These are phyloP conservation scores for Cicer bijugum DNA, from an alignment of 306 rosid genomes.

Conservation along the genomic window DNA sequence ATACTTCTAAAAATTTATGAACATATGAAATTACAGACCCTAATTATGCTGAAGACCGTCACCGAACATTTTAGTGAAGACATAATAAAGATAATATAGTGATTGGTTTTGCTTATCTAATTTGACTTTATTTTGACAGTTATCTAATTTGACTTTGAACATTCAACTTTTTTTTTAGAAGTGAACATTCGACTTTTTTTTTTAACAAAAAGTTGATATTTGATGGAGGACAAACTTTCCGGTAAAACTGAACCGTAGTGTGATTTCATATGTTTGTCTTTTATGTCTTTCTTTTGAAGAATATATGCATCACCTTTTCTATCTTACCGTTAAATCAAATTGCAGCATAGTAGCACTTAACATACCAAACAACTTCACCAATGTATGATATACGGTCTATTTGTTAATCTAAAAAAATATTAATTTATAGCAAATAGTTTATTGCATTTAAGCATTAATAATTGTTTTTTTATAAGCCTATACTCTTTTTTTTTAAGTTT, in stretches of 20 bases:
- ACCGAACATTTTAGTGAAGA: no score
- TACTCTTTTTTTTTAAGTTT: no score
- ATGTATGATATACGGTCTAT: neutral
- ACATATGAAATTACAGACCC: fast-evolving
- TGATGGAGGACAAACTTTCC: slow-evolving; percentile 5
- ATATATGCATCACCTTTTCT: neutral
- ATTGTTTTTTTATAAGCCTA: no score
- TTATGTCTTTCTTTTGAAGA: neutral
- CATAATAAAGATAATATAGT: neutral
- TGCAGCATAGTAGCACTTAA: neutral
- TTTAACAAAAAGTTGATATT: neutral
- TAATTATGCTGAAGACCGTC: no score
- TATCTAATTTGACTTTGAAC: slow-evolving; percentile 26
- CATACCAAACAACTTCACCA: neutral
- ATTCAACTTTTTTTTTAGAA: neutral
- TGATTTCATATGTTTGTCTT: neutral
- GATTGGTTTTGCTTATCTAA: neutral
- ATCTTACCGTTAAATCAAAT: slow-evolving; percentile 10
- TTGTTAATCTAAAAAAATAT: no score
- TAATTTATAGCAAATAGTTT: no score
- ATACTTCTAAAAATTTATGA: no score
- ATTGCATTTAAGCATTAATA: no score
- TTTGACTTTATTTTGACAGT: neutral
- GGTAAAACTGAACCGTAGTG: neutral
- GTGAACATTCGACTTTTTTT: no score